phyloP scores from a whole-genome alignment of 2,329 filamentous ascomycete genomes.

The Paecilomyces fulvus region DNA sequence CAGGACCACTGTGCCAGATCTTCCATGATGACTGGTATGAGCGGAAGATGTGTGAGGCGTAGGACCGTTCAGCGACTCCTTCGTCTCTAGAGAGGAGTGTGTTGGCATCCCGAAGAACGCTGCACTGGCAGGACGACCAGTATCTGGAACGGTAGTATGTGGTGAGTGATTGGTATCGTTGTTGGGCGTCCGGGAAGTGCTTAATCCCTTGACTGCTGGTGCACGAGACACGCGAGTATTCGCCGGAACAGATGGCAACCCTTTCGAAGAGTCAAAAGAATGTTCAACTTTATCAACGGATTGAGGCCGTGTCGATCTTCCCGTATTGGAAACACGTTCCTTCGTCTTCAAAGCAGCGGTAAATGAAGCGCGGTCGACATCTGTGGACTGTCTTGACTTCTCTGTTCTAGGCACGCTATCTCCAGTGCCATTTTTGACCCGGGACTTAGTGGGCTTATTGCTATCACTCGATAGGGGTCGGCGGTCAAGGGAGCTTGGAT shows the following conservation, averaged over 20 bases:
- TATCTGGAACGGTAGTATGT: background rate
- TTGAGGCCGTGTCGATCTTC: background rate
- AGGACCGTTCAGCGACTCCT: background rate
- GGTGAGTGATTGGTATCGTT: background rate
- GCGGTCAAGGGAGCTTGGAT: background rate
- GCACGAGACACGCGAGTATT: background rate
- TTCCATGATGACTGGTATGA: background rate
- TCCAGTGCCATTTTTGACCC: background rate
- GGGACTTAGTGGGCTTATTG: background rate
- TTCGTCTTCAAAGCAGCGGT: conserved; percentile 12
- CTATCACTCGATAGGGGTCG: background rate
- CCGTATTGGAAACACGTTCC: background rate
- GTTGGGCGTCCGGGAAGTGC: background rate
- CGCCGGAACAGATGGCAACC: background rate
- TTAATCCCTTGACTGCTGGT: background rate
- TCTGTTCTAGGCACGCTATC: background rate
- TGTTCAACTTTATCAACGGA: background rate
- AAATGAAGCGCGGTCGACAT: conserved; percentile 15
- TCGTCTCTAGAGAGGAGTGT: background rate
- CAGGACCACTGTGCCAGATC: background rate
- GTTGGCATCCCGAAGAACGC: background rate
- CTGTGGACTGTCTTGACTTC: conserved; percentile 3
- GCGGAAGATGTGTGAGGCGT: background rate
- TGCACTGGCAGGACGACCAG: background rate
- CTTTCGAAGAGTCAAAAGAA: background rate